phyloP scores from a whole-genome alignment of 306 rosid species.

The Medicago truncatula region DNA sequence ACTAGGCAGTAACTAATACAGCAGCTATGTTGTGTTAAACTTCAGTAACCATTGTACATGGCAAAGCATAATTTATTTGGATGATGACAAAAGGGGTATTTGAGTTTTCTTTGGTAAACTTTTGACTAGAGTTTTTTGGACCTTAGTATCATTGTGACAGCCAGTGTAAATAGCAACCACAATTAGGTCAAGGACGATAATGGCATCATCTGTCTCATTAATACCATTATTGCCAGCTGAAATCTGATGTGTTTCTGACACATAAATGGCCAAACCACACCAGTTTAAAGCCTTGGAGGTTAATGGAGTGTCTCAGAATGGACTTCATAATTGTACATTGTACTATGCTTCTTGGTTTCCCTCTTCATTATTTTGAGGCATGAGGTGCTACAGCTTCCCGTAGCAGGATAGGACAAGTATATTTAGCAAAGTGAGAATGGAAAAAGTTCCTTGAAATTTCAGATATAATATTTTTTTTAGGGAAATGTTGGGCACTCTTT shows the following conservation, averaged over 20 bases:
- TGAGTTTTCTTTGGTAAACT: not conserved
- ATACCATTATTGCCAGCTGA: slow-evolving; percentile 8
- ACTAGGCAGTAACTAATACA: not conserved
- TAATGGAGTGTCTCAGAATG: not conserved
- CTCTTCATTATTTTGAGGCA: not conserved
- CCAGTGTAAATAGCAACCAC: slow-evolving; percentile 11
- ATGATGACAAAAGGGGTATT: not conserved
- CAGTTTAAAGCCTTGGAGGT: slow-evolving; percentile 18
- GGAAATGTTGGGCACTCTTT: too few species aligned
- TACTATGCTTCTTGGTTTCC: slow-evolving; percentile 7
- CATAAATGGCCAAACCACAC: slow-evolving; percentile 16
- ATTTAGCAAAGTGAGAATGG: slow-evolving; percentile 7
- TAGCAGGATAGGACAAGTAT: not conserved
- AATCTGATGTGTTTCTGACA: slow-evolving; percentile 9
- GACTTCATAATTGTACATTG: not conserved
- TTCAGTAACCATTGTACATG: not conserved
- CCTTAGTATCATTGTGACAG: not conserved
- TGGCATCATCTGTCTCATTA: slow-evolving; percentile 25
- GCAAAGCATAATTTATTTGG: not conserved
- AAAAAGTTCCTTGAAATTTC: slow-evolving; percentile 26
- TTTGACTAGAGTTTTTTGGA: slow-evolving; percentile 16
- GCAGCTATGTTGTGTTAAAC: not conserved
- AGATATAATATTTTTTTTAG: too few species aligned
- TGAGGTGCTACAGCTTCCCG: not conserved
- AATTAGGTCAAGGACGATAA: not conserved